Evolutionary conservation across 257 asterid genomes (phyloP).

Genomic region (Orobanche coerulescens): DNA sequence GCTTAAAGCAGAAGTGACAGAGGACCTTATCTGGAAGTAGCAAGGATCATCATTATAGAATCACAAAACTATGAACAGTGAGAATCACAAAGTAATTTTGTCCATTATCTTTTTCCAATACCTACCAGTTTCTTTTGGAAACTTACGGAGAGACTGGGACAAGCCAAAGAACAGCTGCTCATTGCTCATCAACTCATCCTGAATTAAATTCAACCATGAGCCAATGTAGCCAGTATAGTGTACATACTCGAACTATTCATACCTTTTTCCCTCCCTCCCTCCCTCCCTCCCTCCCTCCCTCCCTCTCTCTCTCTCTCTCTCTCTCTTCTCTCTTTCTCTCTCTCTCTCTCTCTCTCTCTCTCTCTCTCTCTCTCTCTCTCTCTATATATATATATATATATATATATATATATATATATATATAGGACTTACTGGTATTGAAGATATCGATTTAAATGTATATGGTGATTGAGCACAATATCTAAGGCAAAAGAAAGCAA

Average conservation of each 20-base stretch:
- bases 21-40: constrained; percentile 81
- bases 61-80: constrained; percentile 16
- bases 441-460: neutral
- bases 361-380: too few species aligned
- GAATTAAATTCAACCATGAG: constrained; percentile 16
- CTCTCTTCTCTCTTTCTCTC: too few species aligned
- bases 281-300: too few species aligned
- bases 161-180: constrained; percentile 93
- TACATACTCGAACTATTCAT: neutral
- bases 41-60: constrained; percentile 16
- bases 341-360: too few species aligned
- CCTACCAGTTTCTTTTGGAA: constrained; percentile 94
- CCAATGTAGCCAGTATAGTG: constrained; percentile 13
- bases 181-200: constrained; percentile 97
- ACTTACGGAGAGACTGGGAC: constrained; percentile 95
- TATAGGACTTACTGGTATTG: constrained; percentile 2
- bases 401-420: too few species aligned
- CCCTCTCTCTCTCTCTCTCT: too few species aligned
- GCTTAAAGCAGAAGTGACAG: constrained; percentile 97
- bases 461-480: neutral
- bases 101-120: constrained; percentile 5
- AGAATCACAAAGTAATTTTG: constrained; percentile 12
- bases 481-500: constrained; percentile 4
- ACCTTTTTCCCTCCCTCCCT: constrained; percentile 8
- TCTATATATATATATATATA: too few species aligned